A percentile compares a stretch with the other conserved stretches of the same genome.
Evolutionary conservation across 1,284 basidiomycete species (phyloP).

Genomic region (Xanthoconium separans): DNA sequence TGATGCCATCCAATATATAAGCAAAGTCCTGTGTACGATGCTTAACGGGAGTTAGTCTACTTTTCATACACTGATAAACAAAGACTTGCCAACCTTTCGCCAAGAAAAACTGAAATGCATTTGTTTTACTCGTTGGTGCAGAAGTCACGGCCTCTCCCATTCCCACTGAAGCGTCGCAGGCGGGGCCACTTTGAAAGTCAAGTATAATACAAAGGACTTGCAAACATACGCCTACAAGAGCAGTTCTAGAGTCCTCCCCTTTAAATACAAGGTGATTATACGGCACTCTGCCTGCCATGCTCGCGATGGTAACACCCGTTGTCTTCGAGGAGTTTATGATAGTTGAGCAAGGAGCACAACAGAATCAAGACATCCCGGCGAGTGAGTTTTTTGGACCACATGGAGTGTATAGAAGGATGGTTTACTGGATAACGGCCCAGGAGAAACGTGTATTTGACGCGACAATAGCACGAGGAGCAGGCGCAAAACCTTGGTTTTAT

Average conservation of each 20-base stretch:
- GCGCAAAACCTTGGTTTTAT: conserved; percentile 85
- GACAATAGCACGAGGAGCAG: conserved; percentile 84
- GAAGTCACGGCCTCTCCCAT: conserved; percentile 44
- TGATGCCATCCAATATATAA: conserved; percentile 76
- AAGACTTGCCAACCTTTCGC: conserved; percentile 74
- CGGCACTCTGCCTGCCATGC: conserved; percentile 69
- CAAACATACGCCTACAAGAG: conserved; percentile 69
- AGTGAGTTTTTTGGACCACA: conserved; percentile 73
- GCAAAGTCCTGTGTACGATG: conserved; percentile 87
- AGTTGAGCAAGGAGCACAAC: conserved; percentile 86
- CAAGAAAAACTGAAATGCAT: conserved; percentile 87
- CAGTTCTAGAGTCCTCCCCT: conserved; percentile 73
- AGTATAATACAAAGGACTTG: conserved; percentile 76
- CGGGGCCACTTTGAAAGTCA: conserved; percentile 79
- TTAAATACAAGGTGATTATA: conserved; percentile 92
- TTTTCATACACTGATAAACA: conserved; percentile 6
- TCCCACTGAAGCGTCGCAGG: conserved; percentile 49
- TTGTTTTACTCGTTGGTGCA: conserved; percentile 67
- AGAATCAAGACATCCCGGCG: conserved; percentile 83
- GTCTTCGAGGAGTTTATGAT: conserved; percentile 67
- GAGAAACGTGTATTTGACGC: conserved; percentile 80
- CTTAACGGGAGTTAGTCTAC: conserved; percentile 38
- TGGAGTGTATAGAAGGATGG: conserved; percentile 76
- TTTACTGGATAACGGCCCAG: conserved; percentile 65
- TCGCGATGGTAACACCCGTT: conserved; percentile 52